Evolutionary conservation across 2,329 filamentous ascomycete species (phyloP), one percentile per base, ranked within the genome.

Genomic region (Aureobasidium sp.): DNA sequence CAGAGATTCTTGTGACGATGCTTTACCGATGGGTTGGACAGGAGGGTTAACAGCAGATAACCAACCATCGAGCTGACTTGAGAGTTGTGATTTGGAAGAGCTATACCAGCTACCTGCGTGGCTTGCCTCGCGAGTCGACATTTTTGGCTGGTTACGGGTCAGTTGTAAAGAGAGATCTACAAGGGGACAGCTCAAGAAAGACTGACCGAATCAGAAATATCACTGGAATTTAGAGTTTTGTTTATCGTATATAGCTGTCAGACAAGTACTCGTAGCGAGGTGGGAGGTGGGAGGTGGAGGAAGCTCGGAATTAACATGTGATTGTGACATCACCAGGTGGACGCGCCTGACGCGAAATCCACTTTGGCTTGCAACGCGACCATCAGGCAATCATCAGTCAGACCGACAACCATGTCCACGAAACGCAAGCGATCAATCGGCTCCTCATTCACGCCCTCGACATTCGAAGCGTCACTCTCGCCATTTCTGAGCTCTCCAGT

Each of bases 71-170:
- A 98, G 84, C 71, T 95, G 78, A 6, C 66, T 62, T 3, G 79
- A 79, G 47, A 97, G 79, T n/a, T 70, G 68, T 2, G 68, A 65
- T 5, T 77, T 71, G 55, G 82, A 76, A 44, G 77, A 77, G 6
- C 83, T 77, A 67, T 98, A 98, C 93, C 93, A 98, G 16, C 83
- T 85, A 34, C 88, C 87, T 19, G 91, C 90, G 68, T 97, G 93
- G 53, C 77, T 81, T 17, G 89, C 84, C 59, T 74, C 68, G 63
- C 84, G 72, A 48, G 67, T 60, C 41, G 62, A 62, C 68, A 67
- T 73, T 55, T 49, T 57, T 56, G 52, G n/a, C 27, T 56, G 19
- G 6, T 14, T 22, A 8, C 4, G 12, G 10, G n/a, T 34, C 10
- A 42, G 35, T 27, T 11, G 21, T 10, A 4, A 22, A 35, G 3